These are phyloP conservation scores for Colletotrichum sansevieriae DNA, from an alignment of 2,329 filamentous ascomycete species.

Conservation along the genomic window DNA sequence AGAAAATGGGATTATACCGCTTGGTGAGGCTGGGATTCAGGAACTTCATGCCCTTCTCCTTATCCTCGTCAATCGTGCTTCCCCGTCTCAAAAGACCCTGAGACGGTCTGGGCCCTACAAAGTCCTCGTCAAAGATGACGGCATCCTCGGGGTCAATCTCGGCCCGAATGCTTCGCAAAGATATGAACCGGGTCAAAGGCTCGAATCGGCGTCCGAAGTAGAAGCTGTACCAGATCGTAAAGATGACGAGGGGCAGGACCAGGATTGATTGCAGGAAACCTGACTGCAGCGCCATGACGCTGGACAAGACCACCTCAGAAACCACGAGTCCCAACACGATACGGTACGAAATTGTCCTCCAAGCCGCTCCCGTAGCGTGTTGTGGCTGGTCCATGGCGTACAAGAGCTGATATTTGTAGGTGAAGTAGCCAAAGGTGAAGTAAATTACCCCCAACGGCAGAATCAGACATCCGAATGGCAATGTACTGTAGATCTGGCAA, in stretches of 20 bases:
- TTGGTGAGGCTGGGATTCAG: constrained; percentile 81
- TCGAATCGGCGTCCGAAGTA: constrained; percentile 86
- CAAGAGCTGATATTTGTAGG: constrained; percentile 96
- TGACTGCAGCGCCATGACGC: constrained; percentile 80
- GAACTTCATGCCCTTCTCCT: constrained; percentile 78
- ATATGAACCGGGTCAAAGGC: constrained; percentile 92
- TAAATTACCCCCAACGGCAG: constrained; percentile 86
- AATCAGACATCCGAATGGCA: constrained; percentile 83
- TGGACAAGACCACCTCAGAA: constrained; percentile 92
- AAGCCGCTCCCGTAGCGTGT: constrained; percentile 91
- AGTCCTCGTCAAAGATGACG: constrained; percentile 53
- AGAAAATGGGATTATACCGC: constrained; percentile 64
- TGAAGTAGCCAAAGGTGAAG: constrained; percentile 86
- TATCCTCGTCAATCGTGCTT: constrained; percentile 79
- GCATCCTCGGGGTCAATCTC: constrained; percentile 59
- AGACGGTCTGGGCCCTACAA: constrained; percentile 52
- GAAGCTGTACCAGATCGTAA: constrained; percentile 90
- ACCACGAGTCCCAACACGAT: constrained; percentile 87
- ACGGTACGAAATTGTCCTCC: constrained; percentile 96
- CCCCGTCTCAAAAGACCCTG: constrained; percentile 62
- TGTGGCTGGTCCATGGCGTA: constrained; percentile 99
- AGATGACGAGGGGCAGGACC: constrained; percentile 80
- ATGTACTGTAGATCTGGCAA: constrained; percentile 92
- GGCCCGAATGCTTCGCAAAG: constrained; percentile 82
- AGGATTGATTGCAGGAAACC: constrained; percentile 81